Base-by-base conservation (phyloP, 2,329 filamentous ascomycete genomes). In the Zalaria sp. region DNA sequence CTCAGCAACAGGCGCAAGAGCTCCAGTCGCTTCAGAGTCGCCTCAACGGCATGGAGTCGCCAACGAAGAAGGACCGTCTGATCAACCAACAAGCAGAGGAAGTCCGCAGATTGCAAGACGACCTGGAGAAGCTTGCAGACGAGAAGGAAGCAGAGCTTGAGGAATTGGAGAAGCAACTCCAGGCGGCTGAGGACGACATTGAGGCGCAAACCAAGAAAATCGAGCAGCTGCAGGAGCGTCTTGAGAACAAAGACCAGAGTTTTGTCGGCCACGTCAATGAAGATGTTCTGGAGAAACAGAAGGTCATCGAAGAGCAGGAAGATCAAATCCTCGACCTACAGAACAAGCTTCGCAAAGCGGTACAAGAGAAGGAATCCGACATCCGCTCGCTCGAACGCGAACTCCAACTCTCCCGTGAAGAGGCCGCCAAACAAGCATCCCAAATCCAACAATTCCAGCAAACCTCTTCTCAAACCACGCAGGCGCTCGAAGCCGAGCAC, bases 401-500 rank as follows among this genome's bases (percentile, higher is more conserved):
- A 31, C 43, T 44, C 3, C 31, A 31, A 6, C 34, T 37, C 28
- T 26, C 25, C 25, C 38, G 38, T 11, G 36, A 11, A 9, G 36
- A 38, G n/a, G 7, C 11, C n/a, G 26, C 11, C 8, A 27, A 27
- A 7, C 34, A 36, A 25, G n/a, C 25, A 11, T 7, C 7, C 7
- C 29, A 32, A n/a, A 7, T 32, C 29, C 7, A 32, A 32, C 29
- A n/a, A 32, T 7, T 6, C 9, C 11, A 9, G 11, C 28, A 41
- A 35, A 36, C 41, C 5, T 34, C 27, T 4, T 35, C 40, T 8
- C 35, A 41, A 1, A 31, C 36, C 10, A 44, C 26, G 18, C 62
- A 68, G 25, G 66, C 69, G 44, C 61, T 75, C 4, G 61, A 67
- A 29, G 41, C 45, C 3, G 49, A 56, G 25, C 52, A 58, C 37